Conservation (phyloP, 768 basidiomycete genomes). For the Termitomyces sp. region DNA sequence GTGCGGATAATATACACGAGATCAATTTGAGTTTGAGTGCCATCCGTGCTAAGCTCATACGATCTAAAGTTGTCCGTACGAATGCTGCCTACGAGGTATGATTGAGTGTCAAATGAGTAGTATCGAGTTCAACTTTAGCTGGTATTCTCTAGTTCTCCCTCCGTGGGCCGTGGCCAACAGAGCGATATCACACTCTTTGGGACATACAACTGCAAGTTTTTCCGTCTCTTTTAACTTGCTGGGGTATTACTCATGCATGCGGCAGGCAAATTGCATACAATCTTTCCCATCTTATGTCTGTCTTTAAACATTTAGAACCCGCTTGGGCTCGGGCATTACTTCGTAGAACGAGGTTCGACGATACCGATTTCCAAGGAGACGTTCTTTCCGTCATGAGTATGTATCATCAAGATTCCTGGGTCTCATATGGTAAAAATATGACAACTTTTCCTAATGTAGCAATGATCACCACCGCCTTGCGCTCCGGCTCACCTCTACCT, state of each 20-base stretch:
- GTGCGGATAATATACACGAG: constrained; percentile 42
- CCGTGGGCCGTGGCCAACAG: constrained; percentile 73
- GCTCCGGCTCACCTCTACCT: constrained; percentile 70
- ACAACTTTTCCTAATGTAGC: constrained; percentile 30
- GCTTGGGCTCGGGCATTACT: constrained; percentile 78
- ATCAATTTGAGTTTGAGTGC: constrained; percentile 68
- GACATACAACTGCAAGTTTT: constrained; percentile 59
- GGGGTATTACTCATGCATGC: neutral
- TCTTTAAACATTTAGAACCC: constrained; percentile 66
- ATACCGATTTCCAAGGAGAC: constrained; percentile 81
- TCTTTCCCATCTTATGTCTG: constrained; percentile 69
- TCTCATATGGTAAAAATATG: neutral
- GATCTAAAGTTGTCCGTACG: constrained; percentile 47
- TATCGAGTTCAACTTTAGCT: neutral
- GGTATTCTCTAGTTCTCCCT: constrained; percentile 59
- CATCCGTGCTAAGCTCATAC: constrained; percentile 66
- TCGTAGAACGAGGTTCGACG: constrained; percentile 66
- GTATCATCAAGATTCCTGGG: constrained; percentile 14
- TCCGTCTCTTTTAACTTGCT: neutral
- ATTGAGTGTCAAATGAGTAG: constrained; percentile 3
- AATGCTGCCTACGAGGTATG: constrained; percentile 66
- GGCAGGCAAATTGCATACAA: constrained; percentile 62
- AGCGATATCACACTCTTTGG: constrained; percentile 66
- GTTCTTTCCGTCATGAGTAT: constrained; percentile 76
- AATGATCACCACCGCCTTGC: constrained; percentile 72